These are phyloP conservation scores for Ogataea pini DNA, from an alignment of 805 yeast species.

Conservation along the genomic window DNA sequence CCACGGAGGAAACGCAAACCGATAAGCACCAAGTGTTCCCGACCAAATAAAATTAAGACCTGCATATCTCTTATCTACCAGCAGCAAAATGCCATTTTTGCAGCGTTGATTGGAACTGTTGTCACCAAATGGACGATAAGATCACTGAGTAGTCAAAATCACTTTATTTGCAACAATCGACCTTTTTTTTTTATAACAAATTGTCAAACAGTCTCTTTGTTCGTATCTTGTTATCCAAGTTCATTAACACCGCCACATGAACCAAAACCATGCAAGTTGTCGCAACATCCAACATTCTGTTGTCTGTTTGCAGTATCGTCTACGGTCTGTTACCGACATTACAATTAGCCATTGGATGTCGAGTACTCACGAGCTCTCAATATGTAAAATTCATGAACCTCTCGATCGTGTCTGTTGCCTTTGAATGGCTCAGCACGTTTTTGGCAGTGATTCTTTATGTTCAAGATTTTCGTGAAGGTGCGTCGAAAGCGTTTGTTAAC, in stretches of 20 bases:
- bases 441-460: not conserved
- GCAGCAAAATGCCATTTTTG: not conserved
- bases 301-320: conserved; percentile 4
- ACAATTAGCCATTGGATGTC: conserved; percentile 11
- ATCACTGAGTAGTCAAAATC: not conserved
- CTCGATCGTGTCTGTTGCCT: conserved; percentile 3
- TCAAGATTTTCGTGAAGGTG: not conserved
- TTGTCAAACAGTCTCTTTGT: too few relatives aligned
- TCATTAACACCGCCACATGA: too few relatives aligned
- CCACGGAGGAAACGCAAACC: not conserved
- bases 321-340: conserved; percentile 8
- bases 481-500: not conserved
- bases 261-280: conserved; percentile 1
- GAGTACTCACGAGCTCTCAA: conserved; percentile 1
- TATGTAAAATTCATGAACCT: conserved; percentile 8
- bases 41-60: not conserved
- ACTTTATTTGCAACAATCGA: too few relatives aligned
- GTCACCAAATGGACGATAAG: too few relatives aligned
- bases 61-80: conserved; percentile 3
- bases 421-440: not conserved
- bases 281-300: not conserved
- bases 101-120: too few relatives aligned
- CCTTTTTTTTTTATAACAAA: too few relatives aligned
- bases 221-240: too few relatives aligned
- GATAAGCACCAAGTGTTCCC: not conserved